Conservation (phyloP, 2,329 filamentous ascomycete species). For the Hypomyces rosellus region DNA sequence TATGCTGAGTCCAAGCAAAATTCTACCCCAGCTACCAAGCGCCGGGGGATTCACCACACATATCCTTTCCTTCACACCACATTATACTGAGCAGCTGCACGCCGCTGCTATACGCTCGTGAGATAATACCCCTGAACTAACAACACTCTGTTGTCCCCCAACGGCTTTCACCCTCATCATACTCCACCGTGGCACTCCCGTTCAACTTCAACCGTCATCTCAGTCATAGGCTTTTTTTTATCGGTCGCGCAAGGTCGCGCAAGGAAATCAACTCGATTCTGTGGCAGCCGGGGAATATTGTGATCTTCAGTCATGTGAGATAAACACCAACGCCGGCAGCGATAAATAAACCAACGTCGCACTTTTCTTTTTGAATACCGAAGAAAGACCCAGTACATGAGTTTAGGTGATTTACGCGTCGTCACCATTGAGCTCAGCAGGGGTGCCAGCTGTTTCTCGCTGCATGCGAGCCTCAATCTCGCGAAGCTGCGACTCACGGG, state of each 20-base stretch:
- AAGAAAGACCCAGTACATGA: constrained; percentile 25
- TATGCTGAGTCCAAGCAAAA: not conserved
- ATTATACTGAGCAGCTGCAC: constrained; percentile 13
- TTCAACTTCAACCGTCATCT: constrained; percentile 26
- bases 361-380: constrained; percentile 27
- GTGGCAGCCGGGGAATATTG: constrained; percentile 37
- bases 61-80: constrained; percentile 9
- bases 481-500: constrained; percentile 95
- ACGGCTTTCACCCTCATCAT: constrained; percentile 9
- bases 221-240: constrained; percentile 21
- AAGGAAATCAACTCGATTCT: constrained; percentile 30
- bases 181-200: constrained; percentile 15
- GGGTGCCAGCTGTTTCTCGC: constrained; percentile 60
- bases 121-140: constrained; percentile 17
- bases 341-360: constrained; percentile 41
- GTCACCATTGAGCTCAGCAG: constrained; percentile 50
- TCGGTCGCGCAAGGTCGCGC: constrained; percentile 15
- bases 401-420: constrained; percentile 38
- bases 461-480: constrained; percentile 98
- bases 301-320: constrained; percentile 34
- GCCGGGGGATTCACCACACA: constrained; percentile 16
- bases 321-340: constrained; percentile 44
- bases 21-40: constrained; percentile 3
- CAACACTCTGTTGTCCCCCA: constrained; percentile 11
- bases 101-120: constrained; percentile 11